phyloP scores from a whole-genome alignment of 2,329 filamentous ascomycete genomes.

The Cladophialophora bantiana region DNA sequence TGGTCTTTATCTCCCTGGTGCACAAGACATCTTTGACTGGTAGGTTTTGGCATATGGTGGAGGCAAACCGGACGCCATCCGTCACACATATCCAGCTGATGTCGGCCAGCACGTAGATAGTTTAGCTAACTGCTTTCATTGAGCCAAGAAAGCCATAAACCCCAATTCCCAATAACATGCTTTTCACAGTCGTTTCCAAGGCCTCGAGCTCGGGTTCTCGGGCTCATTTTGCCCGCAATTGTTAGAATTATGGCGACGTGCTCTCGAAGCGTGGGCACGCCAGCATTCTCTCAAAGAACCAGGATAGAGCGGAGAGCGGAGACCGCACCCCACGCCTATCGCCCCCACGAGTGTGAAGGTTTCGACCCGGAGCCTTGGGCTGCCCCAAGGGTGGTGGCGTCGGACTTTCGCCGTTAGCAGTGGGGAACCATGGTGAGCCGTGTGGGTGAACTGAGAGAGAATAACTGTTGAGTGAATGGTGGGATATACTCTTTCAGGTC shows the following conservation, averaged over 20 bases:
- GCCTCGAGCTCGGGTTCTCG: neutral
- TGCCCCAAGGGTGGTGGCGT: neutral
- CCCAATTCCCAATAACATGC: neutral
- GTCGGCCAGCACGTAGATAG: neutral
- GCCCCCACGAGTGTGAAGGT: conserved; percentile 16
- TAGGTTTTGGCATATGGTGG: neutral
- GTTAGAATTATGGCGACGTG: neutral
- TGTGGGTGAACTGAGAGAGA: neutral
- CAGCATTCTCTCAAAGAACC: neutral
- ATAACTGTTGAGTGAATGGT: neutral
- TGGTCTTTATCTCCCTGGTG: conserved; percentile 19
- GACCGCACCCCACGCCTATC: neutral
- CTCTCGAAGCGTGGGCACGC: neutral
- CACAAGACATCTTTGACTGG: conserved; percentile 24
- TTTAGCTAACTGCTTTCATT: neutral
- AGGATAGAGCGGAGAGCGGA: neutral
- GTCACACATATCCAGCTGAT: neutral
- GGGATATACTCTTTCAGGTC: neutral
- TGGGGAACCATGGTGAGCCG: neutral
- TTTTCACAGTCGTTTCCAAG: neutral
- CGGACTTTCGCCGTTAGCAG: conserved; percentile 11
- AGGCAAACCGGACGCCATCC: neutral
- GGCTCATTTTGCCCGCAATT: neutral
- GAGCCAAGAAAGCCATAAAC: neutral
- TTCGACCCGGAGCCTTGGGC: conserved; percentile 3